Evolutionary conservation across 331 rosid genomes (phyloP).

Genomic region (Stylosanthes scabra): DNA sequence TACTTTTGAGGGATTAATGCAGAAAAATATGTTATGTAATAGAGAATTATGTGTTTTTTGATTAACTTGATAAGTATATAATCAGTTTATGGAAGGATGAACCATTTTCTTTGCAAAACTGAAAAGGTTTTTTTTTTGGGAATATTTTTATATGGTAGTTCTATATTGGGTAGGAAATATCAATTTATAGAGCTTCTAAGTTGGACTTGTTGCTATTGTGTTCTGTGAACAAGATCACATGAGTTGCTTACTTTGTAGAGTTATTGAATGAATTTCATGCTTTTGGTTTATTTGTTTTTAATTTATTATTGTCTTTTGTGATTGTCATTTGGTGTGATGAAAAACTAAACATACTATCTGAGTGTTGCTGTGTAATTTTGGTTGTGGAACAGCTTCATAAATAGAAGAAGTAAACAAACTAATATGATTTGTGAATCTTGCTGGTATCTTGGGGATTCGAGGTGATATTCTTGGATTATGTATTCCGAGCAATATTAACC

Average conservation of each 20-base stretch:
- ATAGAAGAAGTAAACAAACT: conserved; percentile 14
- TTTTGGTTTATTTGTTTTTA: conserved; percentile 36
- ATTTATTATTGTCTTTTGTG: conserved; percentile 27
- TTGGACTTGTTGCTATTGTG: not conserved
- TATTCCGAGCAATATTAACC: not conserved
- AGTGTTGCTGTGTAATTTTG: conserved; percentile 26
- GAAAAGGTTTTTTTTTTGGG: not conserved
- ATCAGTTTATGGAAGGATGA: not conserved
- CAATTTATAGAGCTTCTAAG: too few relatives aligned
- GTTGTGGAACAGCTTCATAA: conserved; percentile 29
- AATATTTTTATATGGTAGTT: conserved; percentile 29
- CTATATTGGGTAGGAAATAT: conserved; percentile 21
- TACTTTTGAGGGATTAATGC: not conserved
- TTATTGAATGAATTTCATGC: conserved; percentile 41
- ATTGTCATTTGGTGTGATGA: conserved; percentile 31
- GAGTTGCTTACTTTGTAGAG: conserved; percentile 43
- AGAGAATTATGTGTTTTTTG: conserved; percentile 25
- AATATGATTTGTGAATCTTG: conserved; percentile 4
- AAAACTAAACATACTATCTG: not conserved
- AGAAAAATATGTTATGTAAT: conserved; percentile 33
- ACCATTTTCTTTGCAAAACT: not conserved
- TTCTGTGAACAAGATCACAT: conserved; percentile 49
- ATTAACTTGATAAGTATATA: conserved; percentile 14
- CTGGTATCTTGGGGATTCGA: conserved; percentile 11
- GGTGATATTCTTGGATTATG: conserved; percentile 15